Percentiles rank a stretch among this genome's conserved stretches.
These are phyloP conservation scores for Dimocarpus longan DNA, from an alignment of 345 rosid genomes.

Conservation along the genomic window DNA sequence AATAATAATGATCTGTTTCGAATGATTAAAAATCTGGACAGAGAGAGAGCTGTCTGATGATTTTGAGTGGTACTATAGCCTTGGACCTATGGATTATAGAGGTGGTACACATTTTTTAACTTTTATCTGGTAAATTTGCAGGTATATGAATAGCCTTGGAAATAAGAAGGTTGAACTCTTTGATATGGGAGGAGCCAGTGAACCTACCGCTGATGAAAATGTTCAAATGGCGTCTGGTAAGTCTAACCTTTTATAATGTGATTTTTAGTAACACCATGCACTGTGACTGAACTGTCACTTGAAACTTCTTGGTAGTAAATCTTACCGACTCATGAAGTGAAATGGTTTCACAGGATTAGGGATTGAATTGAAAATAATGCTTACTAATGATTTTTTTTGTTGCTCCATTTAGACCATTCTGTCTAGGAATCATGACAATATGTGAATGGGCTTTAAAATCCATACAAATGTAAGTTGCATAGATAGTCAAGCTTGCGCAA, in stretches of 20 bases:
- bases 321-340: background rate
- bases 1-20: background rate
- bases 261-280: background rate
- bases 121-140: slow-evolving; percentile 37
- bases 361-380: background rate
- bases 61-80: background rate
- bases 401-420: background rate
- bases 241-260: slow-evolving; percentile 17
- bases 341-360: background rate
- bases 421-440: background rate
- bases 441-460: background rate
- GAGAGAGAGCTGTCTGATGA: background rate
- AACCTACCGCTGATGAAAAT: slow-evolving; percentile 83
- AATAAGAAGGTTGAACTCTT: slow-evolving; percentile 90
- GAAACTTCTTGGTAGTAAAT: slow-evolving; percentile 8
- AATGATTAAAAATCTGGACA: background rate
- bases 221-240: slow-evolving; percentile 89
- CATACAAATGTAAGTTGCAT: background rate
- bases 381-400: background rate
- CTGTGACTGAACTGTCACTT: background rate
- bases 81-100: background rate
- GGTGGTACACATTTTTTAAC: slow-evolving; percentile 7
- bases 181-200: slow-evolving; percentile 93
- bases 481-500: background rate
- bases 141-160: slow-evolving; percentile 86